Evolutionary conservation across 257 asterid genomes (phyloP), one percentile per base, ranked within the genome.

Genomic region (Plantago elongata): DNA sequence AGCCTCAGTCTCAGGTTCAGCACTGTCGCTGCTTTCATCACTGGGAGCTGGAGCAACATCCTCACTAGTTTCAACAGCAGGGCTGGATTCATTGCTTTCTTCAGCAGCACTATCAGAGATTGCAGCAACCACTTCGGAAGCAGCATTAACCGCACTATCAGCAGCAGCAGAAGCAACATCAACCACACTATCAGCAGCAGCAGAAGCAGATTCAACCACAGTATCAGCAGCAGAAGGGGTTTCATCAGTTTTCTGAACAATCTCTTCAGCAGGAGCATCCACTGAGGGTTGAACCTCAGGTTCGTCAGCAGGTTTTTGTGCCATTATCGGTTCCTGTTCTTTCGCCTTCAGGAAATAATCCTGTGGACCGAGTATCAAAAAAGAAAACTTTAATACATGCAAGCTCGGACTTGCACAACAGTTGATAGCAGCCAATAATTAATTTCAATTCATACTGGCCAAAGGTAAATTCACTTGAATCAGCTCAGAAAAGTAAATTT

Each of bases 281-380:
- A 42, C 54, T 13, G 78, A 64, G 45, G 80, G 66, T 74, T 81
- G 68, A 50, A 68, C 82, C 50, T 72, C 88, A 65, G 79, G 43
- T 45, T 67, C 85, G 75, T 77, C 91, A 5, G 42, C 86, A n/a
- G 77, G 51, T 70, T 81, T 72, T 65, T 64, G 58, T 63, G 71
- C 57, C 44, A 13, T 15, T 30, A 65, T 64, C 16, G 74, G 45
- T 37, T 74, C 74, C 9, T 63, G 74, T 57, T 70, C 88, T 62
- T 81, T 77, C 61, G 72, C 87, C 71, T 78, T 83, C 78, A 90
- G 73, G 58, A 87, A 66, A 75, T 90, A 87, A 61, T 87, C 79
- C 97, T 90, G 83, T 54, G 13, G 29, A 60, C 56, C 64, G 76
- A 57, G 22, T 9, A 61, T 44, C 61, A 64, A 57, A 65, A 65